Evolutionary conservation across 495 filamentous ascomycete species (phyloP).

Genomic region (Cercophora newfieldiana): DNA sequence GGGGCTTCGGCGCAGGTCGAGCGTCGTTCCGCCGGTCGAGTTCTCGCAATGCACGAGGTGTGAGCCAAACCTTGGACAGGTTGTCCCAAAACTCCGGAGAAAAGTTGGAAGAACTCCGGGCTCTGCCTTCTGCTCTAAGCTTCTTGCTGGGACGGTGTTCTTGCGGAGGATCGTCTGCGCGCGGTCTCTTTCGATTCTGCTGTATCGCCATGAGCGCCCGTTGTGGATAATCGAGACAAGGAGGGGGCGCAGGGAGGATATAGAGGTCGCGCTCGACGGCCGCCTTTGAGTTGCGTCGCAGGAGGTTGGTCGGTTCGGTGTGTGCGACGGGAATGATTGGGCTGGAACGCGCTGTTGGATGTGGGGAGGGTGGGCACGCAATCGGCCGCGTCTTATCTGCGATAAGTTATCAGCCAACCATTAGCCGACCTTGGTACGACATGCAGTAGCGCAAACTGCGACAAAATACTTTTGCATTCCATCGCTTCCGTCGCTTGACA

Average conservation of each 20-base stretch:
- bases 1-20: slow-evolving; percentile 11
- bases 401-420: too few relatives aligned
- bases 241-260: slow-evolving; percentile 4
- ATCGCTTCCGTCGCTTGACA: too few relatives aligned
- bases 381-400: too few relatives aligned
- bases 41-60: slow-evolving; percentile 36
- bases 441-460: too few relatives aligned
- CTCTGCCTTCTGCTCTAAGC: slow-evolving; percentile 17
- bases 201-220: slow-evolving; percentile 8
- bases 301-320: not conserved
- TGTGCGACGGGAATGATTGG: too few relatives aligned
- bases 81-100: slow-evolving; percentile 34
- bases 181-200: slow-evolving; percentile 11
- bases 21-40: slow-evolving; percentile 34
- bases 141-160: slow-evolving; percentile 23
- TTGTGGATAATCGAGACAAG: not conserved
- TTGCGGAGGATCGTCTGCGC: slow-evolving; percentile 7
- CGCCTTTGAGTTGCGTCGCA: not conserved
- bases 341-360: too few relatives aligned
- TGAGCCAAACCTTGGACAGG: slow-evolving; percentile 37
- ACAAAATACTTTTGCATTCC: too few relatives aligned
- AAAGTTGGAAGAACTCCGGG: slow-evolving; percentile 25
- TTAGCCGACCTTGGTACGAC: too few relatives aligned
- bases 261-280: slow-evolving; percentile 1
- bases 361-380: too few relatives aligned